Evolutionary conservation across 176 grass and related monocot genomes (phyloP), one percentile per base, ranked within the genome.

Genomic region (Tillandsia leiboldiana): DNA sequence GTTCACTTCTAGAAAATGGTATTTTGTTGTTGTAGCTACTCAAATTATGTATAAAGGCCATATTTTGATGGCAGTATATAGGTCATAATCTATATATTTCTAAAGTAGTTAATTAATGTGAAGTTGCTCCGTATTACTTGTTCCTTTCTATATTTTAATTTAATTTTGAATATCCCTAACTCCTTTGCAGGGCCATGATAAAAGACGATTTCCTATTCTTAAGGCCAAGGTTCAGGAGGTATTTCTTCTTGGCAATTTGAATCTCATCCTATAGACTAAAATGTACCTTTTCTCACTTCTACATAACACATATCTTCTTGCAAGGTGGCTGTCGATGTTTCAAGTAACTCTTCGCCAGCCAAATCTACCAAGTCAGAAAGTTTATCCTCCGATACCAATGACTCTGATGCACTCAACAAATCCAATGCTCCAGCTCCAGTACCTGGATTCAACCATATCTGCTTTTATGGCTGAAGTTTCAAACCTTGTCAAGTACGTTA

Each of bases 381-480:
- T 49, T 50, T 58, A 76, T 66, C 51, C 11, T 67, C 61, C 11
- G 66, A 75, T 53, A 71, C 63, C 27, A 65, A 80, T 53, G n/a
- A 51, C 24, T 61, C 74, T 66, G 52, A 26, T 48, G 7, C 22
- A 10, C 24, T 59, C 3, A 54, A 77, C 12, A 29, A 64, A 70
- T 80, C 77, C 51, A 10, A 27, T 70, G 26, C 8, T 18, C 61
- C 79, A 70, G 65, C 68, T 64, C 56, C 59, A 24, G 20, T 72
- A 68, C 58, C 58, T 71, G 63, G 83, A 80, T 26, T 54, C 83
- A 48, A 70, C 52, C 0, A 80, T 80, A 67, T 76, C 83, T 62
- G 51, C 72, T 70, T 85, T 73, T 61, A 80, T 85, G 67, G 77
- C 63, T 77, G 83, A 85, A 70, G 83, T 72, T 13, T 63, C 72